Percentiles rank a stretch among this genome's conserved stretches.
Conservation (phyloP, 768 basidiomycete genomes). For the Kwoniella sp. region DNA sequence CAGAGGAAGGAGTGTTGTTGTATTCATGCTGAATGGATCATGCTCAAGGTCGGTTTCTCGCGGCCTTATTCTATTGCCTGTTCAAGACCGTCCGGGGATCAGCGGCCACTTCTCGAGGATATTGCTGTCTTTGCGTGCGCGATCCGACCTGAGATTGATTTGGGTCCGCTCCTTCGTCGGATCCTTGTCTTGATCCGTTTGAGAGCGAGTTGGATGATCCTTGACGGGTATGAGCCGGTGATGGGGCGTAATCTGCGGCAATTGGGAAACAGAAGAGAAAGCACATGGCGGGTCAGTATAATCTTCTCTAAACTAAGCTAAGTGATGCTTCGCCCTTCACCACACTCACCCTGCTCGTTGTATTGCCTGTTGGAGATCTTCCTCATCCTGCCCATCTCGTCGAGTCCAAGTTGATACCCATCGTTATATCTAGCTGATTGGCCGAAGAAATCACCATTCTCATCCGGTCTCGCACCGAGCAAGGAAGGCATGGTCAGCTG, state of each 20-base stretch:
- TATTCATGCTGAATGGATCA: no score
- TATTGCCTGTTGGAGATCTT: conserved; percentile 25
- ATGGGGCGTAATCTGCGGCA: conserved; percentile 16
- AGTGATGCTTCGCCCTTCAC: no score
- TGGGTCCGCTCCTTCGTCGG: conserved; percentile 8
- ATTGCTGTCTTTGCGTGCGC: conserved; percentile 1
- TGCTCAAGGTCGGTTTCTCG: no score
- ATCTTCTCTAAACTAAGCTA: no score
- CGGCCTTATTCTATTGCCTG: neutral
- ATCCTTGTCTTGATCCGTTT: conserved; percentile 15
- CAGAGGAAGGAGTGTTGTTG: no score
- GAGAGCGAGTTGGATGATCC: conserved; percentile 4
- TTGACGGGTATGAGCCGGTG: conserved; percentile 7
- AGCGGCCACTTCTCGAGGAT: conserved; percentile 2
- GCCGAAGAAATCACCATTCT: conserved; percentile 32
- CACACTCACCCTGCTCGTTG: conserved; percentile 18
- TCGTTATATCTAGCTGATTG: conserved; percentile 4
- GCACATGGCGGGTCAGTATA: no score
- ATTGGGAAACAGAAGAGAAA: no score
- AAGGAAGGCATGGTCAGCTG: conserved; percentile 38
- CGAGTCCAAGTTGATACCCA: conserved; percentile 11
- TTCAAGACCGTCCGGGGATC: conserved; percentile 9
- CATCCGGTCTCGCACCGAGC: conserved; percentile 32
- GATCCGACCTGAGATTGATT: neutral
- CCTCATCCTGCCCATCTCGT: conserved; percentile 47